Evolutionary conservation across 345 rosid genomes (phyloP).

Genomic region (Moringa oleifera): DNA sequence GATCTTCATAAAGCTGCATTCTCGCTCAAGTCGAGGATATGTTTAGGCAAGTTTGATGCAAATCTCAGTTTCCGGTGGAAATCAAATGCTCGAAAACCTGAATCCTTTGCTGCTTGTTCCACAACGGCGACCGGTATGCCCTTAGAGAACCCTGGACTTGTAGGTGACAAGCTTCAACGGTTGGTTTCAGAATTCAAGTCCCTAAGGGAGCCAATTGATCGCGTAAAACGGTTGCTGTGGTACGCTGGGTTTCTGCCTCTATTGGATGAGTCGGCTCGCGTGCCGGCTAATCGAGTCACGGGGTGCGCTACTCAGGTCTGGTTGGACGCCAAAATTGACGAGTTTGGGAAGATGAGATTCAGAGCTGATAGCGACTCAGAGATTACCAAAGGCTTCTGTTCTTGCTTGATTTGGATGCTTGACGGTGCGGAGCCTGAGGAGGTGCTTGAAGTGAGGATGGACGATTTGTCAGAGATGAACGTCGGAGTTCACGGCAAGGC

Average conservation of each 20-base stretch:
- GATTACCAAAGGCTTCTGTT: conserved; percentile 72
- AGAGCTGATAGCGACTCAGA: conserved; percentile 87
- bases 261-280: conserved; percentile 60
- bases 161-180: conserved; percentile 34
- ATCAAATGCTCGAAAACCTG: not conserved
- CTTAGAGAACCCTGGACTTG: conserved; percentile 3
- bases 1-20: not conserved
- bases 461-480: conserved; percentile 69
- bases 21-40: conserved; percentile 3
- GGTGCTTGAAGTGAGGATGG: conserved; percentile 54
- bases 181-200: conserved; percentile 57
- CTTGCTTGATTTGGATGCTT: conserved; percentile 70
- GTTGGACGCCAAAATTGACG: conserved; percentile 54
- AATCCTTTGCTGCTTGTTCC: conserved; percentile 17
- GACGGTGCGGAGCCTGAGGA: conserved; percentile 81
- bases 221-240: conserved; percentile 71
- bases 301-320: conserved; percentile 95
- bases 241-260: conserved; percentile 60
- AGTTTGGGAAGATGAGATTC: conserved; percentile 54
- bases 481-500: conserved; percentile 59
- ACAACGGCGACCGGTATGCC: conserved; percentile 16
- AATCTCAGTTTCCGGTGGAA: conserved; percentile 9
- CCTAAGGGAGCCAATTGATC: conserved; percentile 61
- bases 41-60: not conserved
- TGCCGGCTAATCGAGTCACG: conserved; percentile 47